phyloP scores from a whole-genome alignment of 2,329 filamentous ascomycete species.

The Sclerotinia sclerotiorum region DNA sequence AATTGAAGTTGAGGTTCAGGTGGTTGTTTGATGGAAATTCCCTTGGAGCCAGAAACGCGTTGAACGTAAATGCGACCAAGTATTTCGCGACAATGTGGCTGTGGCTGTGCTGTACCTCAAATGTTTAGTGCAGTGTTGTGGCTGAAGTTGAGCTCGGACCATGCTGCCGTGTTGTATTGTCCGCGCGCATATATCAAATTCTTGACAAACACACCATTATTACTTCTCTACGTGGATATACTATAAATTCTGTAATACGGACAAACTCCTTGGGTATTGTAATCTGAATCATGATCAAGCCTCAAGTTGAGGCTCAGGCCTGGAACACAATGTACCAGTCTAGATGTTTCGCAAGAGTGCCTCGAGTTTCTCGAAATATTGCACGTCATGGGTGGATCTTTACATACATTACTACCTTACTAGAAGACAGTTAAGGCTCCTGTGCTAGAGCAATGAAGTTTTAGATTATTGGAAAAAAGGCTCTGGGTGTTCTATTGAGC shows the following conservation, averaged over 20 bases:
- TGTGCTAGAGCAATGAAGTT: background rate
- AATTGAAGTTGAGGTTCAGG: background rate
- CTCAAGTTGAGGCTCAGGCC: background rate
- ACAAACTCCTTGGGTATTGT: no score
- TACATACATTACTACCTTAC: background rate
- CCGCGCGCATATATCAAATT: background rate
- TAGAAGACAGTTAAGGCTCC: background rate
- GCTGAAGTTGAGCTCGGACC: conserved; percentile 1
- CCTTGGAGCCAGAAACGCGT: background rate
- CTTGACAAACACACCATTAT: no score
- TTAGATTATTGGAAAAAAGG: background rate
- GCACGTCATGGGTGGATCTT: background rate
- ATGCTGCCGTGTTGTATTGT: rapidly evolving
- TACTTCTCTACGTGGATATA: background rate
- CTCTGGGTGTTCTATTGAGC: background rate
- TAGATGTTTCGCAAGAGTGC: background rate
- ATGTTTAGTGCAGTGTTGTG: background rate
- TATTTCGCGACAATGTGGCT: conserved; percentile 16
- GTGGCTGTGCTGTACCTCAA: no score
- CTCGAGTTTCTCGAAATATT: background rate
- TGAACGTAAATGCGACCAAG: conserved; percentile 14
- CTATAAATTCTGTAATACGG: no score
- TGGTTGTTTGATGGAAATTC: conserved; percentile 12
- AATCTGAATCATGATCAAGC: no score
- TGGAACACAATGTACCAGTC: background rate